Conservation (phyloP, 2,329 filamentous ascomycete genomes). For the Aspergillus candidus region DNA sequence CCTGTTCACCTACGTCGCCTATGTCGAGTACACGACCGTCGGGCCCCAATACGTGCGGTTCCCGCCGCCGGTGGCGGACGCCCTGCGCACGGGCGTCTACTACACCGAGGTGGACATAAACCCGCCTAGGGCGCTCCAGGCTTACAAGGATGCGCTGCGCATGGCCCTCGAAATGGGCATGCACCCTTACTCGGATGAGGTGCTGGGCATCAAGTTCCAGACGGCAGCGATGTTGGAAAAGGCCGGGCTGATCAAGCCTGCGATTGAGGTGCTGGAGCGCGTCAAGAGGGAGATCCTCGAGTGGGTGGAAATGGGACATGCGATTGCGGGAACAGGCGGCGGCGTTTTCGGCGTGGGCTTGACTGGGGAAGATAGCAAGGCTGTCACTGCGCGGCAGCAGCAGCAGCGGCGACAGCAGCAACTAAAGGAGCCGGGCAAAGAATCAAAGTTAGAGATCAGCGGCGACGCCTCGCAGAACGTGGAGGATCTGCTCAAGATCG, state of each 20-base stretch:
- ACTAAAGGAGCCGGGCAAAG: conserved; percentile 12
- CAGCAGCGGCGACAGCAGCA: conserved; percentile 4
- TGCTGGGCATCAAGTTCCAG: conserved; percentile 82
- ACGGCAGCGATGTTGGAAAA: conserved; percentile 75
- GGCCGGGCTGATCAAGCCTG: conserved; percentile 61
- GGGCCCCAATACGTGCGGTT: conserved; percentile 39
- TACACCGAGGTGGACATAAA: conserved; percentile 74
- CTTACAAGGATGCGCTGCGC: conserved; percentile 73
- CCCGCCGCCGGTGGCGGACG: conserved; percentile 43
- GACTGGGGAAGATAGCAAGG: too few relatives aligned
- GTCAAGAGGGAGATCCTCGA: conserved; percentile 61
- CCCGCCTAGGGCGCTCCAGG: conserved; percentile 69
- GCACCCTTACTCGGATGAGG: conserved; percentile 85
- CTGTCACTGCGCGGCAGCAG: conserved; percentile 7
- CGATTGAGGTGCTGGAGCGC: conserved; percentile 73
- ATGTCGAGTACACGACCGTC: conserved; percentile 39
- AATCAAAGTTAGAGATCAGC: conserved; percentile 14
- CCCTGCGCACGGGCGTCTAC: conserved; percentile 77
- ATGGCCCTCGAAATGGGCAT: conserved; percentile 67
- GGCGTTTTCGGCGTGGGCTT: too few relatives aligned
- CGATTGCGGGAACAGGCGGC: too few relatives aligned
- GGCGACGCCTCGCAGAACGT: conserved; percentile 18
- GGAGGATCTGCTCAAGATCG: conserved; percentile 12
- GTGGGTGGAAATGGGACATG: conserved; percentile 26
- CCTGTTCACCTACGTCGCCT: conserved; percentile 37